Conservation (phyloP, 768 basidiomycete genomes). For the Mycena filopes region DNA sequence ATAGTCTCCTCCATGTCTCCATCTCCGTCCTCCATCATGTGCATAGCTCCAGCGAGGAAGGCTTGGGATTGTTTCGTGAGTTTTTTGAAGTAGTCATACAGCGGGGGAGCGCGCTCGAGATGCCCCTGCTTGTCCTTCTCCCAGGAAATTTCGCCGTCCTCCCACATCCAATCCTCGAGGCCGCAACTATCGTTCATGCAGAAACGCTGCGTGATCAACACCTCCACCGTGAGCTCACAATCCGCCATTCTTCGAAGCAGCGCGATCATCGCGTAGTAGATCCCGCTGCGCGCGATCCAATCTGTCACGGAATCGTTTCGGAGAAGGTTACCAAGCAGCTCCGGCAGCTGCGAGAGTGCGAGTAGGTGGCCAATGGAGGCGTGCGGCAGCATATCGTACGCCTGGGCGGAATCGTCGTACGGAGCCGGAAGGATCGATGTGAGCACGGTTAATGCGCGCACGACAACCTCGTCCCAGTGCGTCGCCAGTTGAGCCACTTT, state of each 20-base stretch:
- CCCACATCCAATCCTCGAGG: conserved; percentile 61
- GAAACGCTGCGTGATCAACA: conserved; percentile 53
- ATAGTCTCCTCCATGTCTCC: conserved; percentile 53
- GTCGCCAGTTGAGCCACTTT: conserved; percentile 33
- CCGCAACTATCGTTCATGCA: conserved; percentile 53
- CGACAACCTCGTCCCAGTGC: conserved; percentile 53
- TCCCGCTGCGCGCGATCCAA: conserved; percentile 58
- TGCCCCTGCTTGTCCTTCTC: conserved; percentile 40
- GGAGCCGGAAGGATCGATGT: conserved; percentile 57
- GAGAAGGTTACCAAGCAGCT: conserved; percentile 55
- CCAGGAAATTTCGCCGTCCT: conserved; percentile 55
- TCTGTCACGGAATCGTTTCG: conserved; percentile 67
- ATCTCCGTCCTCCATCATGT: conserved; percentile 48
- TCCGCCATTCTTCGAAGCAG: conserved; percentile 61
- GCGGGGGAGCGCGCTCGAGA: conserved; percentile 49
- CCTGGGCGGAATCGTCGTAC: conserved; percentile 52
- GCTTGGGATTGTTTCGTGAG: conserved; percentile 62
- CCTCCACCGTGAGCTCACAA: conserved; percentile 59
- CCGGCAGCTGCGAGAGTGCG: conserved; percentile 57
- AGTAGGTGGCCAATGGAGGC: conserved; percentile 53
- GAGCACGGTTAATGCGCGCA: conserved; percentile 51
- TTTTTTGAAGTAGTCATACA: conserved; percentile 64
- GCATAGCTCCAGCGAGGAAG: conserved; percentile 56
- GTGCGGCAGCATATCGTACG: conserved; percentile 64
- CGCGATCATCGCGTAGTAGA: conserved; percentile 60